Evolutionary conservation across 1,139 yeast genomes (phyloP).

Genomic region (Candida anutae): DNA sequence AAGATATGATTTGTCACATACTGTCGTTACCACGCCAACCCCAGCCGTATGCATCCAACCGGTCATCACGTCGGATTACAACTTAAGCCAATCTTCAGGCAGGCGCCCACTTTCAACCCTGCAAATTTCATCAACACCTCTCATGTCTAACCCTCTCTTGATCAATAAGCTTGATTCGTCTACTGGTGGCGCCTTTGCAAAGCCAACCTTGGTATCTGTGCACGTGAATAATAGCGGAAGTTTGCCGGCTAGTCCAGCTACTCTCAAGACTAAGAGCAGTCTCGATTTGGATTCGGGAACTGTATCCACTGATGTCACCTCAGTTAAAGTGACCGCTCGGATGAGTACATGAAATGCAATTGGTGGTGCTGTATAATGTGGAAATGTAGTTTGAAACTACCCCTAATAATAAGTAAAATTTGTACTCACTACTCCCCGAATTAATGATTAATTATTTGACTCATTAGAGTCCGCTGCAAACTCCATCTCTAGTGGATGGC

Average conservation of each 20-base stretch:
- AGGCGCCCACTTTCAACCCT: no score
- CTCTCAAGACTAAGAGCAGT: no score
- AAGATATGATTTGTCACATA: conserved; percentile 15
- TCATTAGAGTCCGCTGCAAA: no score
- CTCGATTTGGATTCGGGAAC: no score
- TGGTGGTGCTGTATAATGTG: no score
- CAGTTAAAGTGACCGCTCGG: conserved; percentile 39
- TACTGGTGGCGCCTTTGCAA: conserved; percentile 7
- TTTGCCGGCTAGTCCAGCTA: conserved; percentile 7
- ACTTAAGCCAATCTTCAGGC: no score
- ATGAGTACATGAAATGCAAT: conserved; percentile 31
- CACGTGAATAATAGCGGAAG: conserved; percentile 6
- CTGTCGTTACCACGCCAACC: conserved; percentile 12
- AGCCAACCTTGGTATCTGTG: conserved; percentile 6
- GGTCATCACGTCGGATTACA: conserved; percentile 9
- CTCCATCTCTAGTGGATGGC: no score
- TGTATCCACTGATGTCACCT: conserved; percentile 38
- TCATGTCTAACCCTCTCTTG: conserved; percentile 21
- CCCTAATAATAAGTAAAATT: no score
- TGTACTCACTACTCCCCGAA: no score
- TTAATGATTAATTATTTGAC: no score
- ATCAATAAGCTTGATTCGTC: conserved; percentile 16
- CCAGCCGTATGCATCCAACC: no score
- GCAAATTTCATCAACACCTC: conserved; percentile 16
- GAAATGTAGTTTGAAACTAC: no score